Base-by-base conservation (phyloP, 2,329 filamentous ascomycete species). In the Helotiales sp. region DNA sequence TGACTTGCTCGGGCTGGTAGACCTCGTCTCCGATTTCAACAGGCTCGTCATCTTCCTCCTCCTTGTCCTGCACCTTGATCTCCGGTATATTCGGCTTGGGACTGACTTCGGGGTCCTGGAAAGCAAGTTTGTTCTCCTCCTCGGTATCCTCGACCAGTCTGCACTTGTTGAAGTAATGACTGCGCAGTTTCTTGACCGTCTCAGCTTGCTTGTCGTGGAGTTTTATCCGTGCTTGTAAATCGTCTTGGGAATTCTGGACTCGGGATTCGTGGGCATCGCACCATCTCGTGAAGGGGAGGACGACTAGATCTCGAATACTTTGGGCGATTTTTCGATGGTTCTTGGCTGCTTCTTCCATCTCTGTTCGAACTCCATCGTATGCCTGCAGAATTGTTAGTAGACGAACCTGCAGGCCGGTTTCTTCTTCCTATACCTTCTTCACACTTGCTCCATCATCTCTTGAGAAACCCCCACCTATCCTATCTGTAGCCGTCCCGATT, bases 151-250 rank as follows among this genome's bases (percentile, higher is more conserved):
- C 96, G 6, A 98, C 91, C 69, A 97, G 84, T 59, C 96, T 91
- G 79, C 96, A 99, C 82, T 98, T 99, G 84, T 98, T 99, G 86
- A 98, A 98, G 81, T 99, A 99, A 74, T 93, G 92, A 79, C 92
- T 97, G 71, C 96, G 89, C 74, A 97, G 87, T 82, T 98, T 98
- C 85, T 93, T 93, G 69, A 97, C 93, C 22, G 87, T 80, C 70
- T 99, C 96, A 66, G 91, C 91, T 80, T 99, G 96, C 73, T 92
- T 92, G 78, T 97, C 93, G 79, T 98, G 93, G 69, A 92, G 87
- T 83, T 97, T 97, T 80, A 98, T 94, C 66, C 93, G 91, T 57
- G 85, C 82, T 79, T 98, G 95, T 24, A 99, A 87, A 75, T 97
- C 94, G 74, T 98, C 96, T 78, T 99, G 95, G 24, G 93, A 97